These are phyloP conservation scores for Rhizoclosmatium hyalinum DNA, from an alignment of 371 early-diverging fungal species.

Conservation along the genomic window DNA sequence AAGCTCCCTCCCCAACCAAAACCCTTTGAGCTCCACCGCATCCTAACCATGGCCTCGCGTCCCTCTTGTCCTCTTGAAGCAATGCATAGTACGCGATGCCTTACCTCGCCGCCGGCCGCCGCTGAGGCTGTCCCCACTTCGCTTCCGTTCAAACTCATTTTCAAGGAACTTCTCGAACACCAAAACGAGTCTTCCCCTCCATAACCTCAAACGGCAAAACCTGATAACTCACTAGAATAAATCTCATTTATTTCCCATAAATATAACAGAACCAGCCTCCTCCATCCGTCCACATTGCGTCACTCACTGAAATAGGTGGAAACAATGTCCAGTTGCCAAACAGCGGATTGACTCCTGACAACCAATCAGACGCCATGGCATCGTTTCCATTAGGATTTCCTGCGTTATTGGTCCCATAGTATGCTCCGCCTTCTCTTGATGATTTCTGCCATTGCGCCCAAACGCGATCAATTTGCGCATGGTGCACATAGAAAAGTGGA, in stretches of 20 bases:
- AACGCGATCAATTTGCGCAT: slow-evolving; percentile 62
- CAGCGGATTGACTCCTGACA: background rate
- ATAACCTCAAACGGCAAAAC: too few relatives aligned
- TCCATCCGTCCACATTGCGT: slow-evolving; percentile 18
- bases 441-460: slow-evolving; percentile 59
- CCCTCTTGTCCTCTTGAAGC: too few relatives aligned
- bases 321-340: background rate
- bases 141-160: too few relatives aligned
- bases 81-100: too few relatives aligned
- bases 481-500: slow-evolving; percentile 68
- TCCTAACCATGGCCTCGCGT: too few relatives aligned
- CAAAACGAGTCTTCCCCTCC: too few relatives aligned
- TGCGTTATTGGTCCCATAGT: slow-evolving; percentile 3
- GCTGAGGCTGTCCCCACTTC: too few relatives aligned
- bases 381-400: background rate
- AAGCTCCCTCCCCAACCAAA: too few relatives aligned
- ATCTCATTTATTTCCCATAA: slow-evolving; percentile 5
- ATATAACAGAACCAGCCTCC: slow-evolving; percentile 25
- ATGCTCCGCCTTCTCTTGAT: slow-evolving; percentile 30
- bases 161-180: too few relatives aligned
- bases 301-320: slow-evolving; percentile 3
- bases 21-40: too few relatives aligned
- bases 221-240: background rate
- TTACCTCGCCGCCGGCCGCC: too few relatives aligned
- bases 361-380: background rate